Conservation (phyloP, 352 stramenopile species). For the Paralagenidium karlingii region DNA sequence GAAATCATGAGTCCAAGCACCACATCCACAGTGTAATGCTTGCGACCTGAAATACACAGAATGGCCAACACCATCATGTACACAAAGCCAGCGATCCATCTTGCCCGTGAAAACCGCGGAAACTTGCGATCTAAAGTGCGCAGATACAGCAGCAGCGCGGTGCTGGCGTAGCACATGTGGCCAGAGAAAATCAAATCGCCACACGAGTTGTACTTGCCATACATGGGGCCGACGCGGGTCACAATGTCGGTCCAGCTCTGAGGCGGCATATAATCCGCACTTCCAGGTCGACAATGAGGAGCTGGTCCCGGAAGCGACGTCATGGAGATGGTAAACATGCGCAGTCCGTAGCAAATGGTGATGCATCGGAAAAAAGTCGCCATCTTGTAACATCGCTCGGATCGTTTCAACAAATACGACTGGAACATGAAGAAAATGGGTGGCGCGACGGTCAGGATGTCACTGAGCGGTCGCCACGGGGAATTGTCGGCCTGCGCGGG, state of each 20-base stretch:
- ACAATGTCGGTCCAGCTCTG: conserved; percentile 60
- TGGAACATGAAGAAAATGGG: conserved; percentile 48
- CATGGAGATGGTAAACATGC: conserved; percentile 46
- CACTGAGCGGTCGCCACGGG: conserved; percentile 43
- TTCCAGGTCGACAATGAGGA: conserved; percentile 40
- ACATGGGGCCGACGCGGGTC: conserved; percentile 52
- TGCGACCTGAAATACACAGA: conserved; percentile 49
- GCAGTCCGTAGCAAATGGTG: conserved; percentile 60
- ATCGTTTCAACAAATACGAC: conserved; percentile 27
- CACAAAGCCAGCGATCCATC: conserved; percentile 31
- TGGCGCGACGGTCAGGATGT: conserved; percentile 44
- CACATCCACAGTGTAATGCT: conserved; percentile 73
- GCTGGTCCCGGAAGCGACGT: conserved; percentile 58
- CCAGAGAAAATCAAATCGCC: conserved; percentile 69
- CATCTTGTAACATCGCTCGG: conserved; percentile 32
- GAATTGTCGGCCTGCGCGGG: conserved; percentile 44
- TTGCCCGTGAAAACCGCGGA: conserved; percentile 23
- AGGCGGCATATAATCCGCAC: conserved; percentile 40
- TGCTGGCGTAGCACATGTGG: conserved; percentile 62
- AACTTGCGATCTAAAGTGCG: conserved; percentile 47
- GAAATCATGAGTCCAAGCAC: conserved; percentile 52
- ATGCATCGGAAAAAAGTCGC: conserved; percentile 52
- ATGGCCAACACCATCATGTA: conserved; percentile 35
- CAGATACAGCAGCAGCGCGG: conserved; percentile 51
- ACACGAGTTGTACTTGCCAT: conserved; percentile 66